Percentiles rank a stretch among this genome's conserved stretches.
phyloP scores from a whole-genome alignment of 768 basidiomycete genomes.

The Rhodocollybia butyracea region DNA sequence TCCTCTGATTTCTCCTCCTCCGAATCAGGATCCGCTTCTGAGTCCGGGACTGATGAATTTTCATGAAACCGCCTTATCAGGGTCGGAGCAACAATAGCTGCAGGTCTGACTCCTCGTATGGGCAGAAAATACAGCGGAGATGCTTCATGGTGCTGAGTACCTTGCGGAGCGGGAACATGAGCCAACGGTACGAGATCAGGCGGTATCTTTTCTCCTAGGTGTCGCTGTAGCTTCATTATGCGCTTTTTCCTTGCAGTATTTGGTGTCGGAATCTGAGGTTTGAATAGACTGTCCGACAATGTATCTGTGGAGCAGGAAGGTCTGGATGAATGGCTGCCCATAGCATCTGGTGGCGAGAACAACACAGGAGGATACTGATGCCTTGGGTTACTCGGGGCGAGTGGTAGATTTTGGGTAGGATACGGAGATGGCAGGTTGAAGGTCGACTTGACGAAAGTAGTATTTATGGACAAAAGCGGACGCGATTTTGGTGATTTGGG shows the following conservation, averaged over 20 bases:
- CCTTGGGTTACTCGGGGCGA: not conserved
- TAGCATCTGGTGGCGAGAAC: conserved; percentile 12
- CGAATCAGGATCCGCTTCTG: not conserved
- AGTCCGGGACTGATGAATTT: not conserved
- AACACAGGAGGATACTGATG: conserved; percentile 9
- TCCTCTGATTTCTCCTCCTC: not conserved
- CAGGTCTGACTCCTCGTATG: not conserved
- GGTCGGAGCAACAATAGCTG: not conserved
- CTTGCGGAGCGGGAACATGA: not conserved
- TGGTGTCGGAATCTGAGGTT: conserved; percentile 16
- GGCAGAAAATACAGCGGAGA: not conserved
- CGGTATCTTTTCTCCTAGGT: conserved; percentile 28
- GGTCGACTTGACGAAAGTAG: too few species aligned
- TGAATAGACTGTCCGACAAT: not conserved
- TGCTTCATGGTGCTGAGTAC: not conserved
- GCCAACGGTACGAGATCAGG: conserved; percentile 16
- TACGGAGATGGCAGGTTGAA: not conserved
- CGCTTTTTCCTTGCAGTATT: conserved; percentile 24
- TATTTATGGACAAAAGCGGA: too few species aligned
- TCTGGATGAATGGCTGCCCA: not conserved
- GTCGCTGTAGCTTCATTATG: conserved; percentile 28
- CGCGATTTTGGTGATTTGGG: not conserved
- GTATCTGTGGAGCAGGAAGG: not conserved
- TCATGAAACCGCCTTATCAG: not conserved
- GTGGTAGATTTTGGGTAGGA: not conserved